These are phyloP conservation scores for Moniliella sp. DNA, from an alignment of 1,284 basidiomycete species.

Conservation along the genomic window DNA sequence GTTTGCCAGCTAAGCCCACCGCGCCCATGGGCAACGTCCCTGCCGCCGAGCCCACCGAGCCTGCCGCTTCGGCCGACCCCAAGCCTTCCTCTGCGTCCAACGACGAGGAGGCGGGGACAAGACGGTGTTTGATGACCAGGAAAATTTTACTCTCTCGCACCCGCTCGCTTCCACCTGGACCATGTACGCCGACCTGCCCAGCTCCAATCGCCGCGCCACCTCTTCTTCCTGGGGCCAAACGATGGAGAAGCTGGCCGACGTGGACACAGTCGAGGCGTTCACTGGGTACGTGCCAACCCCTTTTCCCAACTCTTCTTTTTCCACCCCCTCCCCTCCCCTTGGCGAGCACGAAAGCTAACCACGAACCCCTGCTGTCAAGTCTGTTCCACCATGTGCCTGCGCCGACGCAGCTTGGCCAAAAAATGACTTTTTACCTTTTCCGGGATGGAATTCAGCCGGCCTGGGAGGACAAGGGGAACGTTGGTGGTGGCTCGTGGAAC, in stretches of 20 bases:
- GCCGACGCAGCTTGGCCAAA: conserved; percentile 75
- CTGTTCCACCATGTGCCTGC: conserved; percentile 94
- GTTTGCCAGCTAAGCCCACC: too few relatives aligned
- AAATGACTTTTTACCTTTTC: conserved; percentile 97
- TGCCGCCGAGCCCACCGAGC: too few relatives aligned
- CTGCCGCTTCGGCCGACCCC: too few relatives aligned
- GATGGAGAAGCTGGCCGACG: conserved; percentile 28
- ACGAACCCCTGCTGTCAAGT: too few relatives aligned
- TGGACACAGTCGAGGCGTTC: conserved; percentile 30
- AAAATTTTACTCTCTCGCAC: conserved; percentile 32
- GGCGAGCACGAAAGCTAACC: too few relatives aligned
- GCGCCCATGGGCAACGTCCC: too few relatives aligned
- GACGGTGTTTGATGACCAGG: conserved; percentile 2
- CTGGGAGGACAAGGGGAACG: conserved; percentile 84
- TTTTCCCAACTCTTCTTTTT: not conserved
- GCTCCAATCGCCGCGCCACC: conserved; percentile 15
- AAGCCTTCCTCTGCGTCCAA: not conserved
- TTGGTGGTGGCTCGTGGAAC: conserved; percentile 90
- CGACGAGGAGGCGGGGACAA: not conserved
- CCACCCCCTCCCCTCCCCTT: not conserved
- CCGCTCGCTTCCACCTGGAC: conserved; percentile 31
- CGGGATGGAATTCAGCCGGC: conserved; percentile 65
- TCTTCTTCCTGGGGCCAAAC: conserved; percentile 32
- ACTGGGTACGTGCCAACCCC: conserved; percentile 13
- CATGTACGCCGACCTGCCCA: conserved; percentile 31